Evolutionary conservation across 169 alveolate species (phyloP).

Genomic region (Miamiensis avidus): DNA sequence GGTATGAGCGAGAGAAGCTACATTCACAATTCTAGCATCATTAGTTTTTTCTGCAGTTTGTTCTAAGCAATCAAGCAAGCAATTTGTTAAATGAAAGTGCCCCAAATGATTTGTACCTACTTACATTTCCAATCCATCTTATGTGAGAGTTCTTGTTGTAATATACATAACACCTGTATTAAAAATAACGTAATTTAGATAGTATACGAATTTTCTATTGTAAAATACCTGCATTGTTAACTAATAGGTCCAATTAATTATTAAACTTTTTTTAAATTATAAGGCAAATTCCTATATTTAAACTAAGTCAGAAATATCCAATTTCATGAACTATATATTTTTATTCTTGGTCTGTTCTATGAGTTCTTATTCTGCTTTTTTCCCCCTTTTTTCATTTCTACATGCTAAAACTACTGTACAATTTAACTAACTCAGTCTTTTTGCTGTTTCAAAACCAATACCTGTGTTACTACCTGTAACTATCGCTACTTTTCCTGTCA

Average conservation of each 20-base stretch:
- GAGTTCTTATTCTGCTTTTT: slow-evolving; percentile 20
- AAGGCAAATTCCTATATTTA: slow-evolving; percentile 50
- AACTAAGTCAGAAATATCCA: slow-evolving; percentile 55
- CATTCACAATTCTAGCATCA: background rate
- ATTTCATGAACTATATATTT: slow-evolving; percentile 26
- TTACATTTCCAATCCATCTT: background rate
- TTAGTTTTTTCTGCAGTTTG: background rate
- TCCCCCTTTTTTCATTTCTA: slow-evolving; percentile 53
- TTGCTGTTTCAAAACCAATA: slow-evolving; percentile 76
- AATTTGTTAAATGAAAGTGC: background rate
- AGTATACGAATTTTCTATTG: no score
- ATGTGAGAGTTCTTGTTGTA: background rate
- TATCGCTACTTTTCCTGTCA: slow-evolving; percentile 48
- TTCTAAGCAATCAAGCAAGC: background rate
- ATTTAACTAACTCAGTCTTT: slow-evolving; percentile 66
- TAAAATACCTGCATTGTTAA: slow-evolving; percentile 81
- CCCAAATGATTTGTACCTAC: background rate
- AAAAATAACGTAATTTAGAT: no score
- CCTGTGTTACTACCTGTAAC: slow-evolving; percentile 79
- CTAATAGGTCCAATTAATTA: slow-evolving; percentile 60
- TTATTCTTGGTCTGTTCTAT: background rate
- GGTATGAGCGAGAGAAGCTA: background rate
- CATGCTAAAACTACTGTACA: slow-evolving; percentile 69
- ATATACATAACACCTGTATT: background rate
- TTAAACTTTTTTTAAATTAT: slow-evolving; percentile 35